Evolutionary conservation across 2,329 filamentous ascomycete species (phyloP), one percentile per base, ranked within the genome.

Genomic region (Penicillium sp.): DNA sequence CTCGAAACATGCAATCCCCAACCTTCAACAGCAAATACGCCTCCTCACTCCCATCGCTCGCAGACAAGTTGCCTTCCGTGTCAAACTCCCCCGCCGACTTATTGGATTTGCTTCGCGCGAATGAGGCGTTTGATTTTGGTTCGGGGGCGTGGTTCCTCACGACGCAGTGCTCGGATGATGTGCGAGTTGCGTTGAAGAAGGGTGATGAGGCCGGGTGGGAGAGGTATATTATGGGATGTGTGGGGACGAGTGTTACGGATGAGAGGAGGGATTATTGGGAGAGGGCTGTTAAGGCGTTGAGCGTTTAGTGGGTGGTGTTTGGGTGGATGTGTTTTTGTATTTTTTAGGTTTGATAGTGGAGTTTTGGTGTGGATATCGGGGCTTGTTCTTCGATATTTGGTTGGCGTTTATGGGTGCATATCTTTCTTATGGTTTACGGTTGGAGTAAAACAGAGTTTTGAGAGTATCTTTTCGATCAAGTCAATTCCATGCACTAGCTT

Each of bases 1-100:
- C 91, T 0, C 79, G 86, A 4, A 88, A 88, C 72, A 90, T 90
- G 88, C 85, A 89, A 75, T 83, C 80, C 56, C 79, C 85, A 0
- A 69, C 75, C 0, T 88, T 79, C 74, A 87, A 89, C 68, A 65
- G 79, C 1, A 68, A 81, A 68, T 90, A 89, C 66, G 86, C 86
- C 5, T 57, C 70, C 1, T 80, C 78, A 0, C 76, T 85, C 4
- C 76, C 80, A 0, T 81, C 73, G 1, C 65, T 89, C 2, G 71
- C 74, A 3, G 68, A 74, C 1, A 62, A 78, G 22, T 37, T 78
- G 5, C 51, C 71, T 2, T 60, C 65, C 59, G 73, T 78, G 65
- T 67, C 70, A 35, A 78, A 78, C 24, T 74, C 80, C 53, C 74
- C 79, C 0, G 80, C 78, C 15, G 77, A 67, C 1, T 69, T 88